These are phyloP conservation scores for Podospora bellae-mahoneyi DNA, from an alignment of 495 filamentous ascomycete species.

Conservation along the genomic window DNA sequence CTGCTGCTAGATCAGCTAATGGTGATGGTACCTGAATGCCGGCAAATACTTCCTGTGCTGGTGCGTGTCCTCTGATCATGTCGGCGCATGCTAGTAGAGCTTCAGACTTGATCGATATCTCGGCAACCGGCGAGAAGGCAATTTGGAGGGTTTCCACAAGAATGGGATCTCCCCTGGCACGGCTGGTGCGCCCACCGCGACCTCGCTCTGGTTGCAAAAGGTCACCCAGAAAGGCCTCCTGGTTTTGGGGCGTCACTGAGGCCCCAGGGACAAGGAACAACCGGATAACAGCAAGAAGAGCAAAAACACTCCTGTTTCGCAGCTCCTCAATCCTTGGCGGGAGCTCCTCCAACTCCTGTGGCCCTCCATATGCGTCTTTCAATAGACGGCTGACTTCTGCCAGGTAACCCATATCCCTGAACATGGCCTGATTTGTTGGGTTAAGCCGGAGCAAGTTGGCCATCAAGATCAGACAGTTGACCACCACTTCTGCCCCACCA, in stretches of 20 bases:
- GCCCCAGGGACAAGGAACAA: slow-evolving; percentile 81
- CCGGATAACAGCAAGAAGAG: slow-evolving; percentile 76
- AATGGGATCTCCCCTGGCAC: slow-evolving; percentile 55
- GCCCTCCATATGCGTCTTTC: slow-evolving; percentile 55
- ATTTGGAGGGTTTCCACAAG: slow-evolving; percentile 76
- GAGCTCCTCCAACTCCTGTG: slow-evolving; percentile 57
- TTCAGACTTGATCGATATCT: slow-evolving; percentile 76
- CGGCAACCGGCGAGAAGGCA: slow-evolving; percentile 74
- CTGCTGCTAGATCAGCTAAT: slow-evolving; percentile 43
- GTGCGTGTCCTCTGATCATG: slow-evolving; percentile 76
- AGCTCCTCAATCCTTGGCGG: slow-evolving; percentile 72
- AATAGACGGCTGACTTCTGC: slow-evolving; percentile 69
- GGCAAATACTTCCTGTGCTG: slow-evolving; percentile 82
- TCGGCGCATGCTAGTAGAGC: slow-evolving; percentile 83
- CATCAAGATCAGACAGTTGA: slow-evolving; percentile 90
- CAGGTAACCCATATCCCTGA: slow-evolving; percentile 85
- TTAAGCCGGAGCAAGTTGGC: slow-evolving; percentile 89
- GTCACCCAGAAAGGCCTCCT: slow-evolving; percentile 72
- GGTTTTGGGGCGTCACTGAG: slow-evolving; percentile 75
- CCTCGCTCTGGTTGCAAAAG: slow-evolving; percentile 9
- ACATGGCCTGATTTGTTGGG: slow-evolving; percentile 87
- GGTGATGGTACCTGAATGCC: slow-evolving; percentile 68
- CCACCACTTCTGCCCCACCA: slow-evolving; percentile 83
- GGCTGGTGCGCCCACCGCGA: slow-evolving; percentile 8
- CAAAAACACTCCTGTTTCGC: slow-evolving; percentile 88